A percentile compares a stretch with the other conserved stretches of the same genome.
Conservation (phyloP, 805 yeast species). For the Candida railenensis region DNA sequence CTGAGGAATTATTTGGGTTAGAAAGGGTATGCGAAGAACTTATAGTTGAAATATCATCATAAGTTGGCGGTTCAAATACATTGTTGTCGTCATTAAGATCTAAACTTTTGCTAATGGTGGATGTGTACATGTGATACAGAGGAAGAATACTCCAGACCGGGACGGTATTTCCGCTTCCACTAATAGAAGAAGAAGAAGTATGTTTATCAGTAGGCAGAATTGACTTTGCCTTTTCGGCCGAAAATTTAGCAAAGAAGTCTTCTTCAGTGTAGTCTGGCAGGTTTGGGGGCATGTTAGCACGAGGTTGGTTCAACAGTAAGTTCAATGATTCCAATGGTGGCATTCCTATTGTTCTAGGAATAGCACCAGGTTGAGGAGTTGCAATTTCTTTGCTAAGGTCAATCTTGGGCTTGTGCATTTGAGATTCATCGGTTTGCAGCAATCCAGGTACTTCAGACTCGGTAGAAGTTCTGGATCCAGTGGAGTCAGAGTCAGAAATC, state of each 20-base stretch:
- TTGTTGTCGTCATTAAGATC: conserved; percentile 13
- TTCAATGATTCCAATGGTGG: neutral
- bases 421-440: neutral
- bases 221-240: neutral
- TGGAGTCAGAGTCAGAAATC: neutral
- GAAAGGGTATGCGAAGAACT: neutral
- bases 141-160: conserved; percentile 41
- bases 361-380: neutral
- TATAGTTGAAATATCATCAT: conserved; percentile 12
- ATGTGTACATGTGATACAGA: conserved; percentile 34
- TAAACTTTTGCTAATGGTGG: conserved; percentile 14
- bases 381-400: too few relatives aligned
- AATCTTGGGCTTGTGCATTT: neutral
- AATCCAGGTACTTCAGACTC: neutral
- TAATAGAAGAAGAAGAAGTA: neutral
- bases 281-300: neutral
- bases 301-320: neutral
- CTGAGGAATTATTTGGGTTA: conserved; percentile 1
- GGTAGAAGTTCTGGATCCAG: neutral
- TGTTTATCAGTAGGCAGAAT: neutral
- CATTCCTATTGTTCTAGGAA: neutral
- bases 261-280: neutral
- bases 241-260: neutral
- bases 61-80: conserved; percentile 19
- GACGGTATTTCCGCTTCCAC: conserved; percentile 11